Percentiles rank a stretch among this genome's conserved stretches.
Conservation (phyloP, 371 early-diverging fungal genomes). For the Rhizopus microsporus region DNA sequence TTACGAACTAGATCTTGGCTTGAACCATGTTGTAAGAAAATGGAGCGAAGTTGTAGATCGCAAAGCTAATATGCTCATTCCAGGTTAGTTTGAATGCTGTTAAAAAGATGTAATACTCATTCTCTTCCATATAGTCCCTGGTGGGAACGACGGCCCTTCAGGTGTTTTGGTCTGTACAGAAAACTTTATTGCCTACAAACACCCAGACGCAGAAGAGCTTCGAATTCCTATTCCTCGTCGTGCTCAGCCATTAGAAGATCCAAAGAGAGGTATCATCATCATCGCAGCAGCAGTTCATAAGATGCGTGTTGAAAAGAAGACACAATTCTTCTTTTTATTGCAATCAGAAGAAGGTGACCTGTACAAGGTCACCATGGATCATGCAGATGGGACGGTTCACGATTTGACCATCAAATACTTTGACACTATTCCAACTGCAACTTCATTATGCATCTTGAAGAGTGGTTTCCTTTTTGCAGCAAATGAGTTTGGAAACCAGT, state of each 20-base stretch:
- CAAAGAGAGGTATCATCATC: conserved; percentile 73
- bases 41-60: conserved; percentile 86
- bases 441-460: conserved; percentile 83
- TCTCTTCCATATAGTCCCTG: conserved; percentile 64
- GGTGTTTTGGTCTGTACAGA: conserved; percentile 96
- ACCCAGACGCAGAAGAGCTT: conserved; percentile 69
- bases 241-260: conserved; percentile 68
- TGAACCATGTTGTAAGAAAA: conserved; percentile 96
- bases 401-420: conserved; percentile 88
- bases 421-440: conserved; percentile 88
- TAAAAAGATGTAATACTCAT: not conserved
- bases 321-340: conserved; percentile 85
- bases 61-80: conserved; percentile 80
- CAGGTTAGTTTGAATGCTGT: conserved; percentile 44
- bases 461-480: conserved; percentile 94
- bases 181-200: conserved; percentile 84
- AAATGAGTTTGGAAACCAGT: conserved; percentile 91
- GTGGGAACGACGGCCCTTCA: conserved; percentile 94
- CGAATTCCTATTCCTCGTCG: conserved; percentile 88
- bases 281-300: conserved; percentile 85
- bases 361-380: conserved; percentile 91
- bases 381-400: conserved; percentile 65
- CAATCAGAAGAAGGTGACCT: conserved; percentile 96
- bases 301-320: conserved; percentile 82
- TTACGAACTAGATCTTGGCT: conserved; percentile 97